Conservation (phyloP, 805 yeast genomes). For the Deakozyma indianensis region DNA sequence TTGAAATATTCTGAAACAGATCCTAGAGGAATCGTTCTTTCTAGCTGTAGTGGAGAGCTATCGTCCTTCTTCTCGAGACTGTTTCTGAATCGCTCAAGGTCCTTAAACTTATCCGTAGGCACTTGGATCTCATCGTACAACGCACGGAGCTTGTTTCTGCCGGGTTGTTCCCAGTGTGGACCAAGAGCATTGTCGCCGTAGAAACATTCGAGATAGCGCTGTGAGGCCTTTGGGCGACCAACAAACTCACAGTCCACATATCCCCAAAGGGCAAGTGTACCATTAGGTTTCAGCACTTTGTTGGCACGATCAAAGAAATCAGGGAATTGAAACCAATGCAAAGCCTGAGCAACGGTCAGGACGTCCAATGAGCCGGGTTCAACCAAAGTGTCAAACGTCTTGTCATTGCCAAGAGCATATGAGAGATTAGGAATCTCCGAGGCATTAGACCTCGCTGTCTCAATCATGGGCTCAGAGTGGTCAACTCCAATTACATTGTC, state of each 20-base stretch:
- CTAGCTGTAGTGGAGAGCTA: conserved; percentile 13
- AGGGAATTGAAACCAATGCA: conserved; percentile 67
- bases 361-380: conserved; percentile 35
- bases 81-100: conserved; percentile 21
- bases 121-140: conserved; percentile 29
- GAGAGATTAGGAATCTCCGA: conserved; percentile 5
- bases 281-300: conserved; percentile 39
- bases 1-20: conserved; percentile 38
- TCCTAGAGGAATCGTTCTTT: conserved; percentile 21
- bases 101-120: conserved; percentile 29
- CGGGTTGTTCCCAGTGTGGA: conserved; percentile 79
- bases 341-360: conserved; percentile 69
- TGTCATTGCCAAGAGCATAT: conserved; percentile 10
- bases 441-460: conserved; percentile 22
- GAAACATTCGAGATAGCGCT: conserved; percentile 35
- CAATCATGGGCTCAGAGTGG: conserved; percentile 42
- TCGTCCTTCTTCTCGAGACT: conserved; percentile 14
- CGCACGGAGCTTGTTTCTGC: conserved; percentile 39
- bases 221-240: conserved; percentile 39
- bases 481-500: conserved; percentile 49
- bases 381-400: conserved; percentile 11
- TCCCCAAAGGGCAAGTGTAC: conserved; percentile 66
- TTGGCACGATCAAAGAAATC: conserved; percentile 36
- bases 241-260: conserved; percentile 58
- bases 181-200: conserved; percentile 32